Evolutionary conservation across 1,284 basidiomycete genomes (phyloP), one percentile per base, ranked within the genome.

Genomic region (Cryptococcus neoformans): DNA sequence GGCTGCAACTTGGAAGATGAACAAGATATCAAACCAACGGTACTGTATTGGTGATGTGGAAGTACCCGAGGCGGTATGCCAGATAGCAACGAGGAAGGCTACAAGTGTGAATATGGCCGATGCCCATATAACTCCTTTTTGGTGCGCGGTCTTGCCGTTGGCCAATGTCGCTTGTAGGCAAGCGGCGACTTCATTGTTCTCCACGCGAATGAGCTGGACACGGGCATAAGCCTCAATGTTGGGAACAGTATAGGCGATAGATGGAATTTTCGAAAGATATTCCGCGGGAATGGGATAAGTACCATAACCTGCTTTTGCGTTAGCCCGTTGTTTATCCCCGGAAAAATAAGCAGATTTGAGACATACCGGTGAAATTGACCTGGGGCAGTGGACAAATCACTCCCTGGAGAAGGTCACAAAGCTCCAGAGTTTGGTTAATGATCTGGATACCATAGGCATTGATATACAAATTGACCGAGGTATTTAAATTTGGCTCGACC

Each of bases 81-180:
- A 81, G 40, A 88, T 69, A 1, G 88, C 87, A 35, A 85, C 83
- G 36, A 88, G 68, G 44, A 90, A 79, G 1, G 87, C 84, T 5
- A 86, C 80, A 41, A 94, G 73, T 2, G 86, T 84, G 52, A 95
- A 75, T 21, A 81, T 85, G 28, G 83, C 88, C 4, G 88, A 87
- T 0, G 83, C 81, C 88, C 90, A 95, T 66, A 85, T 83, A 11
- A 92, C 92, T 2, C 83, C 85, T 4, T 78, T 72, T 73, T 90
- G 88, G 57, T 85, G 84, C 0, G 86, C 84, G 1, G 91, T 90
- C 84, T 87, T 87, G 9, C 94, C 93, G 71, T 98, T 99, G 17
- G 89, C 87, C 4, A 98, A 80, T 0, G 92, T 95, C 7, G 92
- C 85, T 74, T 95, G 92, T 3, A 98, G 82, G 67, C 94, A 99